Base-by-base conservation (phyloP, 2,329 filamentous ascomycete species). In the Fusarium nisikadoi region DNA sequence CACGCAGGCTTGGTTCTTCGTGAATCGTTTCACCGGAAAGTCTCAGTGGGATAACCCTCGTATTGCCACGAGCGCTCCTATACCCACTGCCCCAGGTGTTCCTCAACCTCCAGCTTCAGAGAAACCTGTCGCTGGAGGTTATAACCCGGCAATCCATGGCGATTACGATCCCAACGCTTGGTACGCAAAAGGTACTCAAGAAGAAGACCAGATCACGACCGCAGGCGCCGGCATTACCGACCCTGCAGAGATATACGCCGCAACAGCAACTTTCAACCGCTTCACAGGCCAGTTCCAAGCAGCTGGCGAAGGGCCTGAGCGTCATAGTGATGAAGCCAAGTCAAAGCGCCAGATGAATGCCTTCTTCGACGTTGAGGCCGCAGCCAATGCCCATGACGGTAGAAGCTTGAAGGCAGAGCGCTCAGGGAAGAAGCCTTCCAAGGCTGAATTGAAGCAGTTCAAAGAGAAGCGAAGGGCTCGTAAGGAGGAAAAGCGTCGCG, bases 121-220 rank as follows among this genome's bases (percentile, higher is more conserved):
- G 68, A 80, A 62, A 57, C 83, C 75, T 49, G 83, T 88, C 27
- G 88, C 87, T 9, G 91, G 92, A 65, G 94, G 95, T 68, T 99
- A 99, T 84, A 97, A 98, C 79, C 96, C 96, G 3, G 93, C 94
- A 29, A 95, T 99, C 49, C 96, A 99, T 80, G 96, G 96, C 75
- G 93, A 95, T 83, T 99, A 98, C 84, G 96, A 99, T 78, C 94
- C 95, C 8, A 96, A 92, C 67, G 95, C 96, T n/a, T 93, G 94
- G 84, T 99, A 99, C 80, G 95, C 96, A 16, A 88, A 93, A 79
- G 84, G 86, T 10, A 56, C 35, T 49, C 80, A 86, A 47, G 81
- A 84, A 52, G 80, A 80, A 16, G 76, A 79, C 14, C 76, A 79
- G 16, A 63, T 79, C 1, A 73, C 81, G 11, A 76, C 80, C 2